A percentile compares a stretch with the other conserved stretches of the same genome.
Conservation (phyloP, 2,329 filamentous ascomycete genomes). For the Pyrenophora tritici-repentis region DNA sequence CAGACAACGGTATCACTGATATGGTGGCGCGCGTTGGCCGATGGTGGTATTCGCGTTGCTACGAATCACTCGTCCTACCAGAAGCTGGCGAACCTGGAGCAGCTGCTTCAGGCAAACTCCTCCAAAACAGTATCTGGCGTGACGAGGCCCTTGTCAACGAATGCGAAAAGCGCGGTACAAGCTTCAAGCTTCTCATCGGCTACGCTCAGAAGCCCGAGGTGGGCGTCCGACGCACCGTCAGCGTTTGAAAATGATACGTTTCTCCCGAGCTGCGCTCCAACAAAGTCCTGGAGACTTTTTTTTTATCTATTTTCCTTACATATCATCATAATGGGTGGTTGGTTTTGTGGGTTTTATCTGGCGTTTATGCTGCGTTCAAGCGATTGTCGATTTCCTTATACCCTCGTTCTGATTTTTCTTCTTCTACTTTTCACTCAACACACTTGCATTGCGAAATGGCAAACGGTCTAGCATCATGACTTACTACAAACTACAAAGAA, state of each 20-base stretch:
- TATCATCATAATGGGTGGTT: conserved; percentile 22
- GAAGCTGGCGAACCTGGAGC: conserved; percentile 39
- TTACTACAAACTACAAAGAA: conserved; percentile 22
- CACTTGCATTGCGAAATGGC: conserved; percentile 38
- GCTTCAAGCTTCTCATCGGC: conserved; percentile 87
- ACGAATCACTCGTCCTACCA: conserved; percentile 68
- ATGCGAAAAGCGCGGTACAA: conserved; percentile 84
- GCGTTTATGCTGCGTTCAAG: conserved; percentile 43
- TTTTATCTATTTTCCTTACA: neutral
- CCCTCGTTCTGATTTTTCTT: conserved; percentile 33
- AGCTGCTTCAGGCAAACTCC: conserved; percentile 42
- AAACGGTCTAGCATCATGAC: conserved; percentile 21
- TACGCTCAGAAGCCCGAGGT: conserved; percentile 78
- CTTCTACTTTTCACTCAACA: conserved; percentile 11
- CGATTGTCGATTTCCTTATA: conserved; percentile 40
- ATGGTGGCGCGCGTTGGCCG: conserved; percentile 90
- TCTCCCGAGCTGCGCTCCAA: conserved; percentile 41
- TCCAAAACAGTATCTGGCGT: conserved; percentile 73
- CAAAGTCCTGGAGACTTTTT: conserved; percentile 32
- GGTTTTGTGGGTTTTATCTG: conserved; percentile 11
- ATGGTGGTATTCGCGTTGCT: conserved; percentile 96
- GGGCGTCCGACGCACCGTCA: conserved; percentile 54
- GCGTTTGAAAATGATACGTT: conserved; percentile 47
- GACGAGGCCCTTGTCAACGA: conserved; percentile 77
- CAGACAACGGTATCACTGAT: conserved; percentile 85